These are phyloP conservation scores for Laguncularia racemosa DNA, from an alignment of 345 rosid species.

Conservation along the genomic window DNA sequence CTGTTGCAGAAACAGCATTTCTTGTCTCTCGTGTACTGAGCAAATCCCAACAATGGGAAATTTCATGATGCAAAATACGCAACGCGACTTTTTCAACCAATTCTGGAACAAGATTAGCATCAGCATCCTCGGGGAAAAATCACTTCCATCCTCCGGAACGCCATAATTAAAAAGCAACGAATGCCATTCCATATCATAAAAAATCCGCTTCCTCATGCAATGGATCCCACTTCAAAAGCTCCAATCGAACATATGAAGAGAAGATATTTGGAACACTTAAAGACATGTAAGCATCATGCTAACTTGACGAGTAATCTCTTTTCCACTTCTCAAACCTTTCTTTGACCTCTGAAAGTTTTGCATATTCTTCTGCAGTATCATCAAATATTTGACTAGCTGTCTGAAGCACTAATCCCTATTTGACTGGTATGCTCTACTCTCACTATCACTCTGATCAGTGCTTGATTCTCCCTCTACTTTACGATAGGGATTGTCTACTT, in stretches of 20 bases:
- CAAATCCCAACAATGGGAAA: slow-evolving; percentile 83
- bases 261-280: slow-evolving; percentile 76
- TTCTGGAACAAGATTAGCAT: slow-evolving; percentile 78
- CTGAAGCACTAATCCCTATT: slow-evolving; percentile 53
- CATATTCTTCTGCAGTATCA: slow-evolving; percentile 89
- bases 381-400: slow-evolving; percentile 74
- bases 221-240: slow-evolving; percentile 93
- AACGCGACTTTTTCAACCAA: slow-evolving; percentile 86
- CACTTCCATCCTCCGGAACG: slow-evolving; percentile 58
- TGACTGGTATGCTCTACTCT: slow-evolving; percentile 70
- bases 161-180: slow-evolving; percentile 77
- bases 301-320: slow-evolving; percentile 60
- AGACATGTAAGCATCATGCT: slow-evolving; percentile 90
- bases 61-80: slow-evolving; percentile 78
- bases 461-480: slow-evolving; percentile 96
- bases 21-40: slow-evolving; percentile 69
- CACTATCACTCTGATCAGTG: slow-evolving; percentile 95
- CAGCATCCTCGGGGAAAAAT: slow-evolving; percentile 64
- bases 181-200: slow-evolving; percentile 85
- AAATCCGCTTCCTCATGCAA: slow-evolving; percentile 73
- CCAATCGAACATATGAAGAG: slow-evolving; percentile 88
- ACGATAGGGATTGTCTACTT: slow-evolving; percentile 41
- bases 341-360: slow-evolving; percentile 73
- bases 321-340: slow-evolving; percentile 83
- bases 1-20: slow-evolving; percentile 83